Conservation (phyloP, 129 eudicot genomes). For the Escallonia herrerae region DNA sequence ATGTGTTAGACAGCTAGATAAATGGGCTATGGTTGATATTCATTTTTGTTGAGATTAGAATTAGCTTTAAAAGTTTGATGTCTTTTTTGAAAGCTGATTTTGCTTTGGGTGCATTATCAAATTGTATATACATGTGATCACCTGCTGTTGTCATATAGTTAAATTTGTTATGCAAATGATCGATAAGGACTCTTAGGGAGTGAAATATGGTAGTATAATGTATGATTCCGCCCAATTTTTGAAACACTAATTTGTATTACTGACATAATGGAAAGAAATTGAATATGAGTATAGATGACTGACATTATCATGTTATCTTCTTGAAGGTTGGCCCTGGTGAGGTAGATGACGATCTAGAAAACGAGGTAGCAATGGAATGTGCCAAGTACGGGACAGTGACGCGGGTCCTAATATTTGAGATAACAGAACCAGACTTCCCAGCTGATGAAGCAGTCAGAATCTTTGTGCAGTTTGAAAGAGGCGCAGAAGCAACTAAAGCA, state of each 20-base stretch:
- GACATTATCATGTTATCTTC: slow-evolving; percentile 1
- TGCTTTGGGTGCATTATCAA: too few relatives aligned
- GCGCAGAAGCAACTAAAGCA: slow-evolving; percentile 93
- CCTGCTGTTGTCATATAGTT: too few relatives aligned
- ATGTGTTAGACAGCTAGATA: too few relatives aligned
- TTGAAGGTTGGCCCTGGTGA: slow-evolving; percentile 90
- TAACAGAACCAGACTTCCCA: slow-evolving; percentile 86
- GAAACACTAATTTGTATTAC: background rate
- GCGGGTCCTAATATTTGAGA: slow-evolving; percentile 88
- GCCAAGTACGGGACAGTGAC: slow-evolving; percentile 83
- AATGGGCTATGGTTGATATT: too few relatives aligned
- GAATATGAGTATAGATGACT: background rate
- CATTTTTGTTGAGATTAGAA: too few relatives aligned
- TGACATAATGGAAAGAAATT: background rate
- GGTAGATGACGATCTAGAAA: slow-evolving; percentile 86
- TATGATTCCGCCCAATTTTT: too few relatives aligned
- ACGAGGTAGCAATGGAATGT: slow-evolving; percentile 87
- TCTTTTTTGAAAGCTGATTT: too few relatives aligned
- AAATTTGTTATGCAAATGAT: too few relatives aligned
- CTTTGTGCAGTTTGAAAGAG: slow-evolving; percentile 88
- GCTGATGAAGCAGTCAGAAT: slow-evolving; percentile 91
- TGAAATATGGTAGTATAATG: too few relatives aligned
- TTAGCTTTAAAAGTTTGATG: too few relatives aligned
- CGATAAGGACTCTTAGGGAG: too few relatives aligned
- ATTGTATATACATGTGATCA: too few relatives aligned